These are phyloP conservation scores for Aspergillus ibericus DNA, from an alignment of 2,329 filamentous ascomycete genomes.

Conservation along the genomic window DNA sequence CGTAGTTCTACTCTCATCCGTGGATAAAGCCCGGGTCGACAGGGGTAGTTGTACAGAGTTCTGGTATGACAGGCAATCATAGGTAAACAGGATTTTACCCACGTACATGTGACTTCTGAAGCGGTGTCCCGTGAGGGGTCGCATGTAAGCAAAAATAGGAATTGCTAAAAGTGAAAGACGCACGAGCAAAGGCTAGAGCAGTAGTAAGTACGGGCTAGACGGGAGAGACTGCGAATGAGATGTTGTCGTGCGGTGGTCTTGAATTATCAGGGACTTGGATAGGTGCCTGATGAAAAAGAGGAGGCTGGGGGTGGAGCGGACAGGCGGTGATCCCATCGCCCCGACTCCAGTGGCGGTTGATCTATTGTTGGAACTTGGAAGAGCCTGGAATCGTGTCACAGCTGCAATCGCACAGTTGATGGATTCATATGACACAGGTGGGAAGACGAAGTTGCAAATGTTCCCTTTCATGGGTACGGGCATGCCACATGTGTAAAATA, in stretches of 20 bases:
- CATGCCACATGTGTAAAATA: not conserved
- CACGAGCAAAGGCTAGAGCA: not conserved
- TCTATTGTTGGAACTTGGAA: not conserved
- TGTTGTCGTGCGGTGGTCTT: not conserved
- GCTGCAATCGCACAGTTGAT: not conserved
- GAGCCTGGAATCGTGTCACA: too few species aligned
- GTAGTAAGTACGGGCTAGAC: not conserved
- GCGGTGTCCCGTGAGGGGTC: not conserved
- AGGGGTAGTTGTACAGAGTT: not conserved
- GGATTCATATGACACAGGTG: not conserved
- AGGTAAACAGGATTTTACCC: not conserved
- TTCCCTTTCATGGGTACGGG: not conserved
- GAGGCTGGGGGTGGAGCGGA: conserved; percentile 17
- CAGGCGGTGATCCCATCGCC: conserved; percentile 6
- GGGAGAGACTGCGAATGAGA: not conserved
- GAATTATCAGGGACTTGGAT: not conserved
- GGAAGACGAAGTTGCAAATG: not conserved
- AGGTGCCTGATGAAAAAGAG: conserved; percentile 5
- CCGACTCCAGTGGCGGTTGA: conserved; percentile 1
- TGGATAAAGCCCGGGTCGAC: not conserved
- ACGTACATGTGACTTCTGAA: not conserved
- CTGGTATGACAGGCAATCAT: not conserved
- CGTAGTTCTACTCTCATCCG: not conserved
- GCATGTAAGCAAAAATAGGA: not conserved
- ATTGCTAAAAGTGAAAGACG: not conserved